These are phyloP conservation scores for Epichloe baconii DNA, from an alignment of 2,329 filamentous ascomycete genomes.

Conservation along the genomic window DNA sequence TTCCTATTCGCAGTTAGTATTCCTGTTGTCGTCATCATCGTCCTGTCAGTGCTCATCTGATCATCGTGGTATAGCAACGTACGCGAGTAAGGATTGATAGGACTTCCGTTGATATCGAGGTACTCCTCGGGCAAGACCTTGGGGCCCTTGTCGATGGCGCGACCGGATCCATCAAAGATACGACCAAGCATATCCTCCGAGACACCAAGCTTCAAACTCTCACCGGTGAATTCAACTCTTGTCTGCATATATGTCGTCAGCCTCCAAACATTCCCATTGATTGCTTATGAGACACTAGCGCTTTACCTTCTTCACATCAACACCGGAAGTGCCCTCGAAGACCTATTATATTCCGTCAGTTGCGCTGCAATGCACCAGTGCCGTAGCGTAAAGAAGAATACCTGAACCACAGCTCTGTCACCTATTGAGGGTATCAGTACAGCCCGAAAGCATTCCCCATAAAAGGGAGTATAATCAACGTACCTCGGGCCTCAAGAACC, in stretches of 20 bases:
- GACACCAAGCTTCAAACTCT: constrained; percentile 96
- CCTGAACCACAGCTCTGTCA: constrained; percentile 89
- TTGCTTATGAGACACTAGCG: not conserved
- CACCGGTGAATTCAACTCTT: constrained; percentile 91
- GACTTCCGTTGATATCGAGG: constrained; percentile 96
- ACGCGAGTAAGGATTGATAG: constrained; percentile 96
- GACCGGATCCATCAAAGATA: constrained; percentile 95
- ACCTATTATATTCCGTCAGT: constrained; percentile 44
- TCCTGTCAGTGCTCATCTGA: not conserved
- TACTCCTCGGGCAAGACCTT: constrained; percentile 98
- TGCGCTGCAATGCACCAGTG: not conserved
- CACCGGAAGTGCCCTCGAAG: constrained; percentile 92
- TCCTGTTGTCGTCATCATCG: not conserved
- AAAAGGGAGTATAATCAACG: constrained; percentile 5
- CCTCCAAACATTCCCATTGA: not conserved
- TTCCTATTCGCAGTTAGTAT: constrained; percentile 42
- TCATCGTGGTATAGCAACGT: constrained; percentile 12
- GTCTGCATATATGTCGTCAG: constrained; percentile 44
- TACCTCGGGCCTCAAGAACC: constrained; percentile 94
- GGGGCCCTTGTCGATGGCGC: constrained; percentile 96
- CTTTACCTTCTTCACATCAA: constrained; percentile 95
- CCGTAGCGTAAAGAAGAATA: constrained; percentile 28
- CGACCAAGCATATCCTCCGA: constrained; percentile 99
- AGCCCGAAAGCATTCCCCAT: not conserved
- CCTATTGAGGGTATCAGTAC: constrained; percentile 36